Base-by-base conservation (phyloP, 805 yeast genomes). In the Ogataea methanolica region DNA sequence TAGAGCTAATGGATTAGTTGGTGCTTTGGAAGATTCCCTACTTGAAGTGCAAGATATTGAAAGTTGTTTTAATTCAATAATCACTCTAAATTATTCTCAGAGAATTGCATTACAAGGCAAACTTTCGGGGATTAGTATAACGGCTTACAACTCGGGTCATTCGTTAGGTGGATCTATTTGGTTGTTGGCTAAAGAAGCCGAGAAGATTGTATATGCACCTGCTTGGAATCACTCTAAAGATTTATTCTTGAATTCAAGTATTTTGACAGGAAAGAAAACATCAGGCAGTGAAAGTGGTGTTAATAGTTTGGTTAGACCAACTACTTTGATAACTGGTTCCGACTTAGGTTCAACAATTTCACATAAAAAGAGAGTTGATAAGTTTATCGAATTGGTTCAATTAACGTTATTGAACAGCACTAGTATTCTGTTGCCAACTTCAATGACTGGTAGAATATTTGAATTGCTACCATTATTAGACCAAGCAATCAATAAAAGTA, bases 171-270 rank as follows among this genome's bases (percentile, higher is more conserved):
- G 99, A 14, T 81, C 96, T 0, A 80, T 91, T 41, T 91, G 97
- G 97, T 70, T 83, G 35, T 64, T 92, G 11, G 75, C 78, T 40
- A 82, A 83, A 47, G 82, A 85, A 51, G 78, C 83, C 16, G 97
- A 92, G 55, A 84, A 84, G 52, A 70, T 91, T n/a, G 71, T 92
- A 2, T 88, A 89, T 64, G 96, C 96, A 0, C 90, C 94, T 2
- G 81, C 86, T 40, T 94, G 98, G 98, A 92, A 91, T 63, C 98
- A 94, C 62, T 83, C 97, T 1, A 82, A 82, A 54, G 98, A 92
- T 60, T 77, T 88, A 0, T 90, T 90, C 56, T 68, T 94, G 44
- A 85, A 84, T 52, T 83, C 90, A 29, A 86, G 31, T 33, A 19
- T 21, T 21, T 15, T 33, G 7, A 17, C 36, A n/a, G 22, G 22